phyloP scores from a whole-genome alignment of 1,284 basidiomycete genomes.

The Papiliotrema terrestris region DNA sequence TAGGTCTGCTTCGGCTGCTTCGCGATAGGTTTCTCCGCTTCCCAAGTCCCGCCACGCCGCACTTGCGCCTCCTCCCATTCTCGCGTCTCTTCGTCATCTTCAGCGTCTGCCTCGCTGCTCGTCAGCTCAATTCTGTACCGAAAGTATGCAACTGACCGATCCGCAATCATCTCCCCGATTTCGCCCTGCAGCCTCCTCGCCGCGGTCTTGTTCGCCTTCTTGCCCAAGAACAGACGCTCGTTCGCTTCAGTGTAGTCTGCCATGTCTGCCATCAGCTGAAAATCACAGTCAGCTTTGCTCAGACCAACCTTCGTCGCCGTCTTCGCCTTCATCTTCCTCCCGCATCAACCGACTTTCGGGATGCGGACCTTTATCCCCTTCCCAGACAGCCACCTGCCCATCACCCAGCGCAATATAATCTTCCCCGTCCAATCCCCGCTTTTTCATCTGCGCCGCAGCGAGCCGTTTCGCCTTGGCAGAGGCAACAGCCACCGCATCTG shows the following conservation, averaged over 20 bases:
- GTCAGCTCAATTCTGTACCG: slow-evolving; percentile 10
- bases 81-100: slow-evolving; percentile 76
- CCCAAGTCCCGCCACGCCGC: slow-evolving; percentile 59
- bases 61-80: slow-evolving; percentile 91
- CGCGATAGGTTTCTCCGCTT: slow-evolving; percentile 20
- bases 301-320: slow-evolving; percentile 79
- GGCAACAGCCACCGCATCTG: slow-evolving; percentile 68
- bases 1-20: slow-evolving; percentile 55
- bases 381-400: slow-evolving; percentile 45
- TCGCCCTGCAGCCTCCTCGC: slow-evolving; percentile 65
- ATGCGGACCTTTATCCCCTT: slow-evolving; percentile 62
- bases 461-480: slow-evolving; percentile 77
- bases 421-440: slow-evolving; percentile 53
- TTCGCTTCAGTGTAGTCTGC: slow-evolving; percentile 86
- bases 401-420: slow-evolving; percentile 79
- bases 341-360: slow-evolving; percentile 80
- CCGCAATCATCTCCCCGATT: slow-evolving; percentile 82
- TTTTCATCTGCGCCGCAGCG: slow-evolving; percentile 53
- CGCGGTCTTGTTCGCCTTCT: slow-evolving; percentile 73
- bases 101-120: slow-evolving; percentile 61
- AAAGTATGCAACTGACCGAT: slow-evolving; percentile 59
- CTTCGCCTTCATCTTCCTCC: slow-evolving; percentile 89
- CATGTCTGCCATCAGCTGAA: slow-evolving; percentile 57
- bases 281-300: not conserved
- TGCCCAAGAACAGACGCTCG: slow-evolving; percentile 79